phyloP scores from a whole-genome alignment of 306 rosid species.

The Cucurbita moschata region DNA sequence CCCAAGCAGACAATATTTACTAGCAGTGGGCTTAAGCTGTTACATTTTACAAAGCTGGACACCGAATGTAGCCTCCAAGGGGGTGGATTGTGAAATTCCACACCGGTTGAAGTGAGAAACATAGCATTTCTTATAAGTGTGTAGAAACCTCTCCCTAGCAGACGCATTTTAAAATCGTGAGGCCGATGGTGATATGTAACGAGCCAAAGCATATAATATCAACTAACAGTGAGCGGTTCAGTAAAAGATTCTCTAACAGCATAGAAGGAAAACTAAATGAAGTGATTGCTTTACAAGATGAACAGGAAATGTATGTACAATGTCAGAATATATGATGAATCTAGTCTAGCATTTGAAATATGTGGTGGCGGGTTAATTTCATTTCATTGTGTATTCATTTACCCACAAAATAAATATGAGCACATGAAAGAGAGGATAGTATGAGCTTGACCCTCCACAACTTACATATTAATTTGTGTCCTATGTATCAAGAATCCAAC shows the following conservation, averaged over 20 bases:
- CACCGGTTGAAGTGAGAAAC: too few species aligned
- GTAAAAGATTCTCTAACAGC: neutral
- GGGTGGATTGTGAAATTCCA: too few species aligned
- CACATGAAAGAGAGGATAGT: neutral
- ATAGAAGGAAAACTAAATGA: neutral
- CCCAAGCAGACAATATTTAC: too few species aligned
- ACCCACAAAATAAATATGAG: neutral
- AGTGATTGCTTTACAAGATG: constrained; percentile 6
- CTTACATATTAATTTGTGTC: neutral
- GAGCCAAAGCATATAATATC: too few species aligned
- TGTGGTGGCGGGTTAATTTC: neutral
- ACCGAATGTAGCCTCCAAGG: too few species aligned
- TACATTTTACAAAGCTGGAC: too few species aligned
- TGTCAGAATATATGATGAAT: neutral
- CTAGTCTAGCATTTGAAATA: constrained; percentile 1
- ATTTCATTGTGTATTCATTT: neutral
- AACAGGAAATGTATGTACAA: constrained; percentile 3
- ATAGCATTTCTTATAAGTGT: too few species aligned
- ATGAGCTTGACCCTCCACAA: neutral
- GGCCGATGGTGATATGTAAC: too few species aligned
- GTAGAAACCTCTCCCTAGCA: too few species aligned
- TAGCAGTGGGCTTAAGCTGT: too few species aligned
- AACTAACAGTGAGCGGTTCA: neutral
- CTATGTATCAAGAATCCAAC: neutral
- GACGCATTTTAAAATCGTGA: too few species aligned